phyloP scores from a whole-genome alignment of 2,329 filamentous ascomycete genomes.

The Calonectria pseudoreteaudii region DNA sequence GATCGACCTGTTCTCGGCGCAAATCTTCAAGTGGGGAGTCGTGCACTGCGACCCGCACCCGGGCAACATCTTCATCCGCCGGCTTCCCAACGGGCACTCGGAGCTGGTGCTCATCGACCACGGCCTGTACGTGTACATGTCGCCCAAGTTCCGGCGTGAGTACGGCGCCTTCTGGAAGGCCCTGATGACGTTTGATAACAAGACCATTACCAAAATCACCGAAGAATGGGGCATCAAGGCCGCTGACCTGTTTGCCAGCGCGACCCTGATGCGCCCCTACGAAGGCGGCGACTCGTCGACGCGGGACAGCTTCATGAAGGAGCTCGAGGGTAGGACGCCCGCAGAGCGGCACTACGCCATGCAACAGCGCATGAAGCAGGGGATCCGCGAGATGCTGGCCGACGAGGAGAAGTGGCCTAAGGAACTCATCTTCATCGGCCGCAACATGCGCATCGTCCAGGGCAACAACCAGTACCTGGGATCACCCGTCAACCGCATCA shows the following conservation, averaged over 20 bases:
- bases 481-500: conserved; percentile 90
- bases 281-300: conserved; percentile 82
- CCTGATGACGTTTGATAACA: conserved; percentile 92
- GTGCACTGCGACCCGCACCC: conserved; percentile 98
- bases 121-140: conserved; percentile 94
- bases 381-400: conserved; percentile 75
- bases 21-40: conserved; percentile 97
- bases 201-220: conserved; percentile 78
- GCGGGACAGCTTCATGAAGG: conserved; percentile 73
- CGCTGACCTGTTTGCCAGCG: conserved; percentile 90
- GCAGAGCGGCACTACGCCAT: conserved; percentile 88
- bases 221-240: conserved; percentile 88
- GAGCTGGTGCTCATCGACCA: conserved; percentile 98
- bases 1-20: conserved; percentile 94
- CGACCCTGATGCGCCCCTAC: conserved; percentile 91
- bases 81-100: conserved; percentile 81
- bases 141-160: conserved; percentile 83
- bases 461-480: conserved; percentile 93
- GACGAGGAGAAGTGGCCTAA: conserved; percentile 92
- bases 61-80: conserved; percentile 95
- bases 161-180: conserved; percentile 95
- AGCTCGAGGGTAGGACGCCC: conserved; percentile 65
- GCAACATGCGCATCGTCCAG: conserved; percentile 93
- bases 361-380: conserved; percentile 85
- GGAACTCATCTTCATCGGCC: conserved; percentile 91